Evolutionary conservation across 192 early-diverging fungal genomes (phyloP), one percentile per base, ranked within the genome.

Genomic region (Gryganskiella cystojenkinii): DNA sequence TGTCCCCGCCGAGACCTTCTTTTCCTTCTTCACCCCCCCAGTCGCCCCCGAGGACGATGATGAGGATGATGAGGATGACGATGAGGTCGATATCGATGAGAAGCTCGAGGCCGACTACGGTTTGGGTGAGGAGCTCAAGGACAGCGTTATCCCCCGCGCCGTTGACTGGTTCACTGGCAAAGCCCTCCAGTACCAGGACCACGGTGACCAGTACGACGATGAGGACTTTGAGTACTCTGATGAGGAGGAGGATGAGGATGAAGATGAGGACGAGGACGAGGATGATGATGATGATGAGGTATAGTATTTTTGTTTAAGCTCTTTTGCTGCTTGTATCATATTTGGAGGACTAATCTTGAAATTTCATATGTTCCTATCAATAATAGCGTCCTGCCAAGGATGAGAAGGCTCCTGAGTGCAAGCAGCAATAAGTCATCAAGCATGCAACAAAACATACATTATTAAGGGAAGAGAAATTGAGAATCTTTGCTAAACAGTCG

Each of bases 151-250:
- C 49, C 96, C 98, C 59, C 90, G 89, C 76, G 98, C 98, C 54
- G 81, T 99, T 63, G 95, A 99, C 85, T 99, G 95, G 93, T 99
- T 99, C 86, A 99, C 98, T 22, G 98, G 98, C 78, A 92, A 95
- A 81, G 98, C 98, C 46, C 86, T 99, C 43, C 89, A 92, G 64
- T 94, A 93, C 82, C 93, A 94, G 64, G 90, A 93, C 35, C 83
- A 82, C 56, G 88, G 87, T 31, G 88, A 87, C 54, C 85, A 87
- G 57, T 89, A 89, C 59, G 86, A 91, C 9, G 87, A 91, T 33
- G 82, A n/a, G n/a, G n/a, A 83, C 20, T 79, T 84, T 17, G 79
- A 86, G 35, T 80, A 87, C 55, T 81, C 82, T 4, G 73, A 70
- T 20, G 84, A 81, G 2, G 86, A 83, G 19, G 81, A 88, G 30